phyloP scores from a whole-genome alignment of 75 land plant genomes.

The Pseudotsuga menziesii region DNA sequence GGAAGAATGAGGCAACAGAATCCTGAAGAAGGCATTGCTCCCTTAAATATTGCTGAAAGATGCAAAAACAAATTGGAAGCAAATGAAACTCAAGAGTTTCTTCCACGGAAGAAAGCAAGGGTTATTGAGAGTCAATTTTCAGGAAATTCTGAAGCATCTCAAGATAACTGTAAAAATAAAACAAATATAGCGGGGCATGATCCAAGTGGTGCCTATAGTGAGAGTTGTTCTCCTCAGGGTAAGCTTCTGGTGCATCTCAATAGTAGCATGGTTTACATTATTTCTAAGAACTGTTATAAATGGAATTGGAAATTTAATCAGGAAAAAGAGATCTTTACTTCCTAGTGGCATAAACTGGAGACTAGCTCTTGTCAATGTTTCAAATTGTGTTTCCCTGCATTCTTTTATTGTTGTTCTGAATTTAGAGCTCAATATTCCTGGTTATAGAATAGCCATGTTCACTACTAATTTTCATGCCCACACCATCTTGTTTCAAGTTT shows the following conservation, averaged over 20 bases:
- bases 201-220: neutral
- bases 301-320: too few relatives aligned
- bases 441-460: too few relatives aligned
- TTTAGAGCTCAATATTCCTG: too few relatives aligned
- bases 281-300: neutral
- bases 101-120: slow-evolving; percentile 6
- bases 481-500: too few relatives aligned
- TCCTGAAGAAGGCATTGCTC: slow-evolving; percentile 1
- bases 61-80: slow-evolving; percentile 6
- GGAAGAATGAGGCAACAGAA: neutral
- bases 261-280: neutral
- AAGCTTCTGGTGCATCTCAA: neutral
- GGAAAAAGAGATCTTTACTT: too few relatives aligned
- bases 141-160: neutral
- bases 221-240: neutral
- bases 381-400: too few relatives aligned
- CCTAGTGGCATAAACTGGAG: too few relatives aligned
- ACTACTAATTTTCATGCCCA: too few relatives aligned
- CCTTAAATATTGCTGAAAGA: neutral
- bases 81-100: neutral
- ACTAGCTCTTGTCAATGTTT: too few relatives aligned
- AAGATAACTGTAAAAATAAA: neutral
- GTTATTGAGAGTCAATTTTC: neutral
- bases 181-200: neutral
- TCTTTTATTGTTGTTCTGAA: too few relatives aligned